Evolutionary conservation across 768 basidiomycete genomes (phyloP).

Genomic region (Tricholoma hemisulphureum): DNA sequence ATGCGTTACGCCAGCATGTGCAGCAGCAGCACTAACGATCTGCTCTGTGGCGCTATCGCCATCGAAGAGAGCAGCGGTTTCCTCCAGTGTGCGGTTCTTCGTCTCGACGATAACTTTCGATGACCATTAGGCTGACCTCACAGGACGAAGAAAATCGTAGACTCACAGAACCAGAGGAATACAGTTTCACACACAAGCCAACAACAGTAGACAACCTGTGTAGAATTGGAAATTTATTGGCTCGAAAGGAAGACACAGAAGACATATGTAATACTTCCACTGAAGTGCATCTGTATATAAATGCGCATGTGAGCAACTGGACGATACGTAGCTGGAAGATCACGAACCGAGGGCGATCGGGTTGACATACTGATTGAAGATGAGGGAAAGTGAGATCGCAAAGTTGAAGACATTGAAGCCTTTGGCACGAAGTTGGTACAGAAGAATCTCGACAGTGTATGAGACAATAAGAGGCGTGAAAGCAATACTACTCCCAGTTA

Average conservation of each 20-base stretch:
- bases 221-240: background rate
- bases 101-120: slow-evolving; percentile 60
- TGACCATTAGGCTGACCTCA: background rate
- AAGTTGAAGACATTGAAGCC: slow-evolving; percentile 84
- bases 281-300: slow-evolving; percentile 36
- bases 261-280: slow-evolving; percentile 75
- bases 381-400: slow-evolving; percentile 70
- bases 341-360: slow-evolving; percentile 62
- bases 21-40: slow-evolving; percentile 30
- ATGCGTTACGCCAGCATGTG: slow-evolving; percentile 24
- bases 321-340: background rate
- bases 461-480: slow-evolving; percentile 85
- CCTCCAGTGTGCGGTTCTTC: slow-evolving; percentile 71
- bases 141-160: background rate
- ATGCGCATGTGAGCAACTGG: slow-evolving; percentile 2
- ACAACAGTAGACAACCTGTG: slow-evolving; percentile 62
- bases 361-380: slow-evolving; percentile 90
- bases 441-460: slow-evolving; percentile 88
- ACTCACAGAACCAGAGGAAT: slow-evolving; percentile 60
- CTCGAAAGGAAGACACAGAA: too few relatives aligned
- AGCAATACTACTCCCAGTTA: slow-evolving; percentile 47
- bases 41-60: slow-evolving; percentile 51
- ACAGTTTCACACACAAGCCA: slow-evolving; percentile 68
- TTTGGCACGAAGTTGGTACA: slow-evolving; percentile 80
- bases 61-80: slow-evolving; percentile 81